Evolutionary conservation across 2,329 filamentous ascomycete species (phyloP).

Genomic region (Scytalidium lignicola): DNA sequence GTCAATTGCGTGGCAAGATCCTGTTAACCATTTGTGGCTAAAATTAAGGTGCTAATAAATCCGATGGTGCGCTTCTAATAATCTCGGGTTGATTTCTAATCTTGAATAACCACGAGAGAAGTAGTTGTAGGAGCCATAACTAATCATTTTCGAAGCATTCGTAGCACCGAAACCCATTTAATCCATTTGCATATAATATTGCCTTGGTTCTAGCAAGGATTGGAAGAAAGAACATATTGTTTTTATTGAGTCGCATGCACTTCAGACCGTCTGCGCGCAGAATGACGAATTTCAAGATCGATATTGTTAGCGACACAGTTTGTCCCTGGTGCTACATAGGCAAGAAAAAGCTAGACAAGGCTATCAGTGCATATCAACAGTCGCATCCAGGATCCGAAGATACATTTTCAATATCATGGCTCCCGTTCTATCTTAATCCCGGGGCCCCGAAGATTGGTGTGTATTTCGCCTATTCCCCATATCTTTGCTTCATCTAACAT

Average conservation of each 20-base stretch:
- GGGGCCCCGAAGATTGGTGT: slow-evolving; percentile 46
- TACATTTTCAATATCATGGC: slow-evolving; percentile 70
- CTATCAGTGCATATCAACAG: slow-evolving; percentile 62
- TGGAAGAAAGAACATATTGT: too few relatives aligned
- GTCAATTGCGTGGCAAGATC: neutral
- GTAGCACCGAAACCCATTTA: neutral
- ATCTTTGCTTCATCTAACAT: slow-evolving; percentile 21
- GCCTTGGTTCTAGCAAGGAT: neutral
- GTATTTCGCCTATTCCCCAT: slow-evolving; percentile 36
- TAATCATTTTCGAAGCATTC: neutral
- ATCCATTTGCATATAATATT: neutral
- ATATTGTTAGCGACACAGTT: slow-evolving; percentile 75
- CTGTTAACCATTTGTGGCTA: neutral
- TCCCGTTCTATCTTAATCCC: slow-evolving; percentile 77
- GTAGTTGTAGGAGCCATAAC: too few relatives aligned
- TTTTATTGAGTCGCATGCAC: neutral
- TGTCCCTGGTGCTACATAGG: slow-evolving; percentile 80
- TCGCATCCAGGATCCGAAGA: slow-evolving; percentile 57
- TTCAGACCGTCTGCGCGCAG: slow-evolving; percentile 21
- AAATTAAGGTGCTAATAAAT: neutral
- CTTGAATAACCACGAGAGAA: neutral
- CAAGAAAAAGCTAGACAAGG: slow-evolving; percentile 67
- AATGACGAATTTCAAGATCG: slow-evolving; percentile 74
- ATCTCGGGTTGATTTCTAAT: neutral
- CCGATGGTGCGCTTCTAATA: neutral